A percentile compares a stretch with the other conserved stretches of the same genome.
These are phyloP conservation scores for Leersia perrieri DNA, from an alignment of 176 grass and related monocot genomes.

Conservation along the genomic window DNA sequence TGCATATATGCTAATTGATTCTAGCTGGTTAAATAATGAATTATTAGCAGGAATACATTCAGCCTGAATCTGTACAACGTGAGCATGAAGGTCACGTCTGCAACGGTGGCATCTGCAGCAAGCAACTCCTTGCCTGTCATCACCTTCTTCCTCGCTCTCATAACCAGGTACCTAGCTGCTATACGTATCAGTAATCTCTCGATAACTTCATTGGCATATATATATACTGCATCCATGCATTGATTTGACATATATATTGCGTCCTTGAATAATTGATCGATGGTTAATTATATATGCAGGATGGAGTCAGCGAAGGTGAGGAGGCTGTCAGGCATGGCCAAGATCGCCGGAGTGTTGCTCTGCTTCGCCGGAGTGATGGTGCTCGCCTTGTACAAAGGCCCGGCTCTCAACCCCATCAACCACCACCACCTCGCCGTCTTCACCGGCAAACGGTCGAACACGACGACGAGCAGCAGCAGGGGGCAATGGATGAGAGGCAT, in stretches of 20 bases:
- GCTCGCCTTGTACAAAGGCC: constrained; percentile 58
- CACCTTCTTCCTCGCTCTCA: constrained; percentile 67
- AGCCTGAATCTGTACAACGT: constrained; percentile 56
- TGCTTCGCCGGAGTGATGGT: constrained; percentile 51
- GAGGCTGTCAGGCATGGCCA: constrained; percentile 42
- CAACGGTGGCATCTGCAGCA: constrained; percentile 57
- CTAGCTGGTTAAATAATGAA: no score
- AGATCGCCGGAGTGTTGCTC: constrained; percentile 41
- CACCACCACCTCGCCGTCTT: constrained; percentile 23
- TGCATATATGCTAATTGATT: not conserved
- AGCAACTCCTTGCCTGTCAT: constrained; percentile 58
- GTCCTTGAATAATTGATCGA: no score
- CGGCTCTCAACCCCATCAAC: constrained; percentile 44
- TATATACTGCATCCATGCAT: no score
- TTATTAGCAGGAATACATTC: constrained; percentile 45
- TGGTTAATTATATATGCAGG: constrained; percentile 21
- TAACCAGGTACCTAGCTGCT: constrained; percentile 41
- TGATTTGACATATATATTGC: no score
- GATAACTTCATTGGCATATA: no score
- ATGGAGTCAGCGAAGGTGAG: constrained; percentile 52
- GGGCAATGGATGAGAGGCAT: constrained; percentile 56
- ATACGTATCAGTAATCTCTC: not conserved
- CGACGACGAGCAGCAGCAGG: not conserved
- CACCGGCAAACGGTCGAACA: not conserved
- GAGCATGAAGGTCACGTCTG: constrained; percentile 64